phyloP scores from a whole-genome alignment of 805 yeast genomes.

The Starmerella potacharoeniae region DNA sequence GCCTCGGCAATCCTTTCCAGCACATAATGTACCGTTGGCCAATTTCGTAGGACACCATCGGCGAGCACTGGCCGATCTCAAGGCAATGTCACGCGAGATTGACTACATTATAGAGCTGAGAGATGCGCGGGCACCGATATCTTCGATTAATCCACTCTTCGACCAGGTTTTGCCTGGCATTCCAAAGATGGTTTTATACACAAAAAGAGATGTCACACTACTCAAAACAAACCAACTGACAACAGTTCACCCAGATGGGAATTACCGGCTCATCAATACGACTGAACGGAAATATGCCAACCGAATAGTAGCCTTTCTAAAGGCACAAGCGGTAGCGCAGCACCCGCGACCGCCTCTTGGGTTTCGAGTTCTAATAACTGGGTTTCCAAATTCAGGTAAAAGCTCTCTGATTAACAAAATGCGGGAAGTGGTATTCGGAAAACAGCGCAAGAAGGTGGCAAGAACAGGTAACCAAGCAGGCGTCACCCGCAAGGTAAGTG shows the following conservation, averaged over 20 bases:
- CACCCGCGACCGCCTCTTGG: slow-evolving; percentile 79
- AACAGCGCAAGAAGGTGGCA: slow-evolving; percentile 49
- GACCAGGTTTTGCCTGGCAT: slow-evolving; percentile 51
- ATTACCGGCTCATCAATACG: slow-evolving; percentile 48
- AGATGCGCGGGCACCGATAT: slow-evolving; percentile 80
- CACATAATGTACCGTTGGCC: slow-evolving; percentile 53
- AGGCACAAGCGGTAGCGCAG: slow-evolving; percentile 26
- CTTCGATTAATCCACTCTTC: slow-evolving; percentile 70
- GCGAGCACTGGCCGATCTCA: slow-evolving; percentile 58
- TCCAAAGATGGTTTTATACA: slow-evolving; percentile 54
- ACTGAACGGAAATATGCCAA: slow-evolving; percentile 40
- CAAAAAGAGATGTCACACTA: slow-evolving; percentile 57
- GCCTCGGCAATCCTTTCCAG: slow-evolving; percentile 67
- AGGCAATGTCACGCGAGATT: slow-evolving; percentile 61
- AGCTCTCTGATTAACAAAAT: slow-evolving; percentile 73
- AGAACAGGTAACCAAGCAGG: slow-evolving; percentile 83
- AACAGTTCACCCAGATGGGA: slow-evolving; percentile 38
- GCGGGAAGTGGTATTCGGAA: slow-evolving; percentile 35
- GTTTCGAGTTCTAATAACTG: slow-evolving; percentile 60
- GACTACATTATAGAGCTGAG: slow-evolving; percentile 76
- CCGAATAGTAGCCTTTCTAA: slow-evolving; percentile 40
- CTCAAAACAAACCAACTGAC: slow-evolving; percentile 33
- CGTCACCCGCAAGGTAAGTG: slow-evolving; percentile 70
- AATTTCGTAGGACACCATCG: slow-evolving; percentile 89
- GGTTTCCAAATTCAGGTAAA: slow-evolving; percentile 98